phyloP scores from a whole-genome alignment of 805 yeast genomes.

The Wickerhamomyces queroliae region DNA sequence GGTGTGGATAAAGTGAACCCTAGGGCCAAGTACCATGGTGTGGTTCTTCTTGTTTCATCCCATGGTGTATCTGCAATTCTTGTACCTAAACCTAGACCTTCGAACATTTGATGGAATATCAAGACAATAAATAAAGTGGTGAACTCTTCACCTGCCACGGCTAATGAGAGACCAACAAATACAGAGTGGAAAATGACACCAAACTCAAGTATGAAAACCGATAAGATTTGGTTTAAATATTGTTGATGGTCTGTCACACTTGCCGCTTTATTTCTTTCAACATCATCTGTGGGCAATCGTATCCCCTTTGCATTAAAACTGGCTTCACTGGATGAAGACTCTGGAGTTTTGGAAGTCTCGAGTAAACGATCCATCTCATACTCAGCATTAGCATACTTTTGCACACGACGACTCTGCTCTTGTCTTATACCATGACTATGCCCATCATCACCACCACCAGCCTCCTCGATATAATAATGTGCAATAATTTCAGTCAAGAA shows the following conservation, averaged over 20 bases:
- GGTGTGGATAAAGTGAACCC: slow-evolving; percentile 61
- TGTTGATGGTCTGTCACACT: slow-evolving; percentile 32
- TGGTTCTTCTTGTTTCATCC: slow-evolving; percentile 29
- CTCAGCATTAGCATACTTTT: slow-evolving; percentile 8
- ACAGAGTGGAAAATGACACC: slow-evolving; percentile 83
- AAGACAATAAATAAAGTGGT: slow-evolving; percentile 60
- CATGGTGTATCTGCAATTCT: slow-evolving; percentile 52
- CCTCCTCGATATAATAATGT: slow-evolving; percentile 35
- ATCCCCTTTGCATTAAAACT: too few relatives aligned
- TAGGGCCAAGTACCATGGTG: slow-evolving; percentile 51
- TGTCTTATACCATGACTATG: slow-evolving; percentile 14
- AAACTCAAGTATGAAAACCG: slow-evolving; percentile 60
- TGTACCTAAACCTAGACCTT: slow-evolving; percentile 81
- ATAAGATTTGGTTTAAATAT: slow-evolving; percentile 50
- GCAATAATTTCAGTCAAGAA: slow-evolving; percentile 44
- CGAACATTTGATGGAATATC: slow-evolving; percentile 75
- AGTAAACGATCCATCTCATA: neutral
- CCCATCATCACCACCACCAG: slow-evolving; percentile 38
- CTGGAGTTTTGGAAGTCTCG: neutral
- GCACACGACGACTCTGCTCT: slow-evolving; percentile 2
- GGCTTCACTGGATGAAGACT: too few relatives aligned
- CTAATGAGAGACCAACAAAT: slow-evolving; percentile 71
- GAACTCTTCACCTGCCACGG: slow-evolving; percentile 78
- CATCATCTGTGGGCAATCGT: slow-evolving; percentile 36
- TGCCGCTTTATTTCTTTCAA: slow-evolving; percentile 30